phyloP scores from a whole-genome alignment of 2,329 filamentous ascomycete species.

The Colletotrichum caudatum region DNA sequence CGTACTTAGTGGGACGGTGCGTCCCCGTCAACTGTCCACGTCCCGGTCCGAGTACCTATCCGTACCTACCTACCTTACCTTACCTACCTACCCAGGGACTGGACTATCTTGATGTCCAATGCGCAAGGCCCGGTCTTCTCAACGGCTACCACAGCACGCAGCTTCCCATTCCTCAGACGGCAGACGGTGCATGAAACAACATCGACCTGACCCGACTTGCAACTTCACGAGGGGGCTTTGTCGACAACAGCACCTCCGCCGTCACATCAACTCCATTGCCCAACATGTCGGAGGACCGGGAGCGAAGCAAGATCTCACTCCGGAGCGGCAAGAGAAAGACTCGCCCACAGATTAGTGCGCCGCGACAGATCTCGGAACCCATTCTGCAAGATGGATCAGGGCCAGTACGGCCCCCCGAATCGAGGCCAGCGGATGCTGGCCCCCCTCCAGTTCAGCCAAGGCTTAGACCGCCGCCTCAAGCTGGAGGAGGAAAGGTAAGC shows the following conservation, averaged over 20 bases:
- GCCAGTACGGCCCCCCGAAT: constrained; percentile 45
- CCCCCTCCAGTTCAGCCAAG: constrained; percentile 29
- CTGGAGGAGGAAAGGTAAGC: constrained; percentile 67
- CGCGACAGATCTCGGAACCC: constrained; percentile 72
- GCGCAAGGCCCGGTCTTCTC: constrained; percentile 23
- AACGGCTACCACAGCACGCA: constrained; percentile 31
- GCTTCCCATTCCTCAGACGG: constrained; percentile 28
- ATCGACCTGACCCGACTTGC: constrained; percentile 7
- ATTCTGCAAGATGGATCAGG: constrained; percentile 61
- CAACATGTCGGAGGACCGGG: constrained; percentile 69
- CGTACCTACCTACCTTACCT: not conserved
- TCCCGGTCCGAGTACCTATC: not conserved
- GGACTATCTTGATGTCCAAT: constrained; percentile 16
- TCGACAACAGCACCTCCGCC: not conserved
- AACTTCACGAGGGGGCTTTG: constrained; percentile 27
- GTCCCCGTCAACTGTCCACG: constrained; percentile 3
- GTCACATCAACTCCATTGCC: constrained; percentile 9
- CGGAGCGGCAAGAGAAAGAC: constrained; percentile 72
- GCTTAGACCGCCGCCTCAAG: constrained; percentile 59
- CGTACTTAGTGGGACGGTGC: constrained; percentile 32
- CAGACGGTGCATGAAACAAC: constrained; percentile 37
- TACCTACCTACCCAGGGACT: not conserved
- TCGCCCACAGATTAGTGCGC: constrained; percentile 72
- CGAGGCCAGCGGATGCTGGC: constrained; percentile 39
- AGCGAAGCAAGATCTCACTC: constrained; percentile 70